These are phyloP conservation scores for Lentinula sp. DNA, from an alignment of 768 basidiomycete species.

Conservation along the genomic window DNA sequence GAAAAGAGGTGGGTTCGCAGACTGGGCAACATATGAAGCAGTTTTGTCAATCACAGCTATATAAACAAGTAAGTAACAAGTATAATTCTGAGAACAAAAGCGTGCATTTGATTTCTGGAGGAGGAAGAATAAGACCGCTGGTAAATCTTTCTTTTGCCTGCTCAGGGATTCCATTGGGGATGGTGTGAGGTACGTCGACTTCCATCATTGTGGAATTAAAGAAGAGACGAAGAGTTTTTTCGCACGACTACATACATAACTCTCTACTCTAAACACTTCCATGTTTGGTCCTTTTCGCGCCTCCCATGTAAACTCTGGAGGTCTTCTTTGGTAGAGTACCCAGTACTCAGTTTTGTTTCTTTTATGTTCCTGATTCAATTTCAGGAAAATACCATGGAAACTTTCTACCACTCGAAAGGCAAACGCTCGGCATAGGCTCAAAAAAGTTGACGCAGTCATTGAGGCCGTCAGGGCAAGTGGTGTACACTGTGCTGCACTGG, in stretches of 20 bases:
- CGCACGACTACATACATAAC: not conserved
- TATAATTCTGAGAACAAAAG: constrained; percentile 10
- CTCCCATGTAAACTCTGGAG: constrained; percentile 58
- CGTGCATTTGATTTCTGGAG: constrained; percentile 91
- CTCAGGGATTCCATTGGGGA: constrained; percentile 37
- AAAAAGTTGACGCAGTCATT: constrained; percentile 91
- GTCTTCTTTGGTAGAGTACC: constrained; percentile 71
- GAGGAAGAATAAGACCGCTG: constrained; percentile 89
- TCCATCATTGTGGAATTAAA: constrained; percentile 8
- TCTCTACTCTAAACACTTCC: not conserved
- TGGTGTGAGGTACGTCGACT: constrained; percentile 37
- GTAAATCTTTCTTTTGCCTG: constrained; percentile 49
- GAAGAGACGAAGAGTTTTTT: constrained; percentile 15
- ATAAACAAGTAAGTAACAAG: constrained; percentile 8
- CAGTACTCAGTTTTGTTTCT: not conserved
- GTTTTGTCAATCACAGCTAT: constrained; percentile 94
- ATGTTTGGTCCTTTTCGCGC: constrained; percentile 90
- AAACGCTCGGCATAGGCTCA: constrained; percentile 82
- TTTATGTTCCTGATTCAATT: constrained; percentile 4
- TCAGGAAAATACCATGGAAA: constrained; percentile 94
- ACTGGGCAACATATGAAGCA: constrained; percentile 84
- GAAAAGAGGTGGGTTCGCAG: constrained; percentile 88
- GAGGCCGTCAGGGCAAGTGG: constrained; percentile 82
- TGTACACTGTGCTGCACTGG: constrained; percentile 69
- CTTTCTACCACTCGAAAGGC: constrained; percentile 89